phyloP scores from a whole-genome alignment of 2,329 filamentous ascomycete species.

The Pseudogymnoascus sp. region DNA sequence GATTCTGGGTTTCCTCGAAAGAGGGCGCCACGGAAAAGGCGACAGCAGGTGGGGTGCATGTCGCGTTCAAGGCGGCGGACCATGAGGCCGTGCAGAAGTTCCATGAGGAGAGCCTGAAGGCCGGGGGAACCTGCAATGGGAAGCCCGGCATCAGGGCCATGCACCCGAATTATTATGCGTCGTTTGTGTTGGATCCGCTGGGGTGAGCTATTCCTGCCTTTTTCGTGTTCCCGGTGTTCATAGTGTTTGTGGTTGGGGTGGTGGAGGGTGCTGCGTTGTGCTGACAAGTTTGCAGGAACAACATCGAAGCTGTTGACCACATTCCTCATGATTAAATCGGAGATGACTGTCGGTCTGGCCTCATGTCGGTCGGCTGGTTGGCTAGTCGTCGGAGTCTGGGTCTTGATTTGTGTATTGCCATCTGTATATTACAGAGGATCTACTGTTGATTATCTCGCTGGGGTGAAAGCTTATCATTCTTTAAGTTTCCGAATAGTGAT shows the following conservation, averaged over 20 bases:
- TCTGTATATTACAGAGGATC: background rate
- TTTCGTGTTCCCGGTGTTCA: background rate
- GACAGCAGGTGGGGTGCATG: background rate
- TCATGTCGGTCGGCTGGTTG: background rate
- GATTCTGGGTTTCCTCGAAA: conserved; percentile 1
- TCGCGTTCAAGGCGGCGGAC: background rate
- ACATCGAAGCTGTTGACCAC: background rate
- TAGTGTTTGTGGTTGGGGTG: background rate
- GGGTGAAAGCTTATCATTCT: background rate
- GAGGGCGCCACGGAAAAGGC: background rate
- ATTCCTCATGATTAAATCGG: background rate
- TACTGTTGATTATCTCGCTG: background rate
- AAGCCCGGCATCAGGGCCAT: background rate
- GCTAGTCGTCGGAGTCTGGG: background rate
- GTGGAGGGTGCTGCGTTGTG: background rate
- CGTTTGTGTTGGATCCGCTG: background rate
- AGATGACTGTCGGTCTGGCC: background rate
- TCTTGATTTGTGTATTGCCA: too few species aligned
- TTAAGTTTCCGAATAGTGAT: background rate
- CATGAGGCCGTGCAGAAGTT: background rate
- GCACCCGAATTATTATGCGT: background rate
- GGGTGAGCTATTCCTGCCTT: background rate
- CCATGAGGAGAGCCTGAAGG: background rate
- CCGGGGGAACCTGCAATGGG: background rate
- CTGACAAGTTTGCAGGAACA: background rate